A percentile compares a stretch with the other conserved stretches of the same genome.
phyloP scores from a whole-genome alignment of 75 land plant genomes.

The Cupressus sempervirens region DNA sequence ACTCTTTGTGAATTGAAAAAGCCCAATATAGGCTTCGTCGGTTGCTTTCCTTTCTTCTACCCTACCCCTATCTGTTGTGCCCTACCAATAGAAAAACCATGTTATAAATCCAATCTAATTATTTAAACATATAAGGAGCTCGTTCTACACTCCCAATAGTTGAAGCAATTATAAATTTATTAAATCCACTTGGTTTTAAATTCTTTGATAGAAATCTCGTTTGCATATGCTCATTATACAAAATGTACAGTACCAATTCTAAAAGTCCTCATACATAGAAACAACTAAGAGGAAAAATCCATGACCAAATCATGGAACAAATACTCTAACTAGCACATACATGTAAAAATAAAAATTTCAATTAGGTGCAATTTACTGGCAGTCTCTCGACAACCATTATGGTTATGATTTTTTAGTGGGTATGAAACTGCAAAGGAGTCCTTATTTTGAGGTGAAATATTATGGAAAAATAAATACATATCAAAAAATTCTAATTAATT shows the following conservation, averaged over 20 bases:
- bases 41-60: slow-evolving; percentile 89
- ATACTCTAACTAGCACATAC: background rate
- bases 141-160: background rate
- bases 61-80: slow-evolving; percentile 73
- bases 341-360: background rate
- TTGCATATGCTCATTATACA: background rate
- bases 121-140: background rate
- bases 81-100: slow-evolving; percentile 17
- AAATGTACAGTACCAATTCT: background rate
- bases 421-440: background rate
- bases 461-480: background rate
- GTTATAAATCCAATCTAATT: slow-evolving; percentile 4
- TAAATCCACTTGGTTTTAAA: background rate
- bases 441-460: background rate
- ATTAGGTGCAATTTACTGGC: background rate
- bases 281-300: background rate
- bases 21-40: slow-evolving; percentile 83
- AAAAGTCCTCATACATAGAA: background rate
- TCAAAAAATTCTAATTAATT: background rate
- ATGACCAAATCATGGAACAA: background rate
- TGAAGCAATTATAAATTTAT: background rate
- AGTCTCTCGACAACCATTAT: background rate
- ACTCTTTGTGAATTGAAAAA: slow-evolving; percentile 90
- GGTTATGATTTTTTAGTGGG: background rate
- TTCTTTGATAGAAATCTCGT: too few relatives aligned